phyloP scores from a whole-genome alignment of 2,329 filamentous ascomycete genomes.

The Penicillium thymicola region DNA sequence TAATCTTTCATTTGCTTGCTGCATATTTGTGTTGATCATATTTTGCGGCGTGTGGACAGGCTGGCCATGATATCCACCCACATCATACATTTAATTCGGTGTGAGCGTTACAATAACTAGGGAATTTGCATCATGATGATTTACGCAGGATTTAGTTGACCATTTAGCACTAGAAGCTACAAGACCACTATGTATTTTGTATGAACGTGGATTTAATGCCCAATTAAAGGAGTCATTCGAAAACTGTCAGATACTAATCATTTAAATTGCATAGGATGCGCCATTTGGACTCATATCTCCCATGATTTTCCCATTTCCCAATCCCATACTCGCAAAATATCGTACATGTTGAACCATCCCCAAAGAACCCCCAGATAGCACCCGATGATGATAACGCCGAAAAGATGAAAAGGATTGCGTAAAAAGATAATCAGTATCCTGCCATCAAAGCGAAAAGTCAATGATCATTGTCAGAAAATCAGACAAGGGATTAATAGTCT shows the following conservation, averaged over 20 bases:
- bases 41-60: neutral
- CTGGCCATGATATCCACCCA: neutral
- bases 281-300: neutral
- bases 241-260: neutral
- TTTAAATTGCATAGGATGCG: neutral
- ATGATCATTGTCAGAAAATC: neutral
- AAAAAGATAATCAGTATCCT: slow-evolving; percentile 11
- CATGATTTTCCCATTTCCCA: neutral
- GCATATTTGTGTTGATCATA: neutral
- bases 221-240: neutral
- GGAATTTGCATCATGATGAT: neutral
- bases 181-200: neutral
- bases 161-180: neutral
- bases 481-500: slow-evolving; percentile 2
- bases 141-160: neutral
- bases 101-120: neutral
- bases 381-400: neutral
- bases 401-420: neutral
- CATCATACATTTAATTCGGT: neutral
- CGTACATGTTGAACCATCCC: neutral
- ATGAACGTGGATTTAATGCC: neutral
- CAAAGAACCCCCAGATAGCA: neutral
- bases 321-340: neutral
- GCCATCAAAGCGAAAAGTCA: neutral
- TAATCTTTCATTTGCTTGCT: slow-evolving; percentile 15